Evolutionary conservation across 1,139 yeast genomes (phyloP), one percentile per base, ranked within the genome.

Genomic region (Hyphopichia pseudoburtonii): DNA sequence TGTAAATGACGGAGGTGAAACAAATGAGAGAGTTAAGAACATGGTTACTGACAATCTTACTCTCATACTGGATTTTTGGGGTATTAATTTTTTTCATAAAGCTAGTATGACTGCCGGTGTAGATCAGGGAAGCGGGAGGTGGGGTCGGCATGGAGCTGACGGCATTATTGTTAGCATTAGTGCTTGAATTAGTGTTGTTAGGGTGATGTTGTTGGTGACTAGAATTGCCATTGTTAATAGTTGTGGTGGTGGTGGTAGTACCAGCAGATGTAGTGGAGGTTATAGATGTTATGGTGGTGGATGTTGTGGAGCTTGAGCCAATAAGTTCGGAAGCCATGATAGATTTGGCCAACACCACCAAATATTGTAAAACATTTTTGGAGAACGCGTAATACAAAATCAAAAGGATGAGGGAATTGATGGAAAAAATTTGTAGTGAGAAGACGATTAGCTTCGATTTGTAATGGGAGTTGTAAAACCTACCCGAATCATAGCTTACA

Each of bases 321-420:
- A 76, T 69, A 34, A 77, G 51, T 36, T 70, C 76, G 30, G 76
- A 63, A 1, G 81, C 70, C n/a, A 77, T 57, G 22, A 76, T 65
- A 3, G 80, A 67, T 46, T 75, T 74, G 9, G 80, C 71, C 36
- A 77, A 57, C 11, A 75, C 48, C 18, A 67, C 64, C 19, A 73
- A 50, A 47, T 71, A 71, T 32, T 64, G 65, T 34, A 70, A 56
- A 37, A 64, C 50, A 15, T 57, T 54, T 16, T 52, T 52, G 22
- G 73, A 74, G 18, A 64, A 54, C 2, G 64, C 39, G 25, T 57
- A 42, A 34, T 62, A 53, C 33, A 72, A 47, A 3, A 57, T 34
- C n/a, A 56, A 46, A 38, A 66, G 62, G 2, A 70, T 44, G 9
- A 59, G 37, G 3, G 65, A 39, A 42, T 70, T 72, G 32, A 68